Percentiles rank a stretch among this genome's conserved stretches.
phyloP scores from a whole-genome alignment of 176 grass and related monocot genomes.

The Zea mays region DNA sequence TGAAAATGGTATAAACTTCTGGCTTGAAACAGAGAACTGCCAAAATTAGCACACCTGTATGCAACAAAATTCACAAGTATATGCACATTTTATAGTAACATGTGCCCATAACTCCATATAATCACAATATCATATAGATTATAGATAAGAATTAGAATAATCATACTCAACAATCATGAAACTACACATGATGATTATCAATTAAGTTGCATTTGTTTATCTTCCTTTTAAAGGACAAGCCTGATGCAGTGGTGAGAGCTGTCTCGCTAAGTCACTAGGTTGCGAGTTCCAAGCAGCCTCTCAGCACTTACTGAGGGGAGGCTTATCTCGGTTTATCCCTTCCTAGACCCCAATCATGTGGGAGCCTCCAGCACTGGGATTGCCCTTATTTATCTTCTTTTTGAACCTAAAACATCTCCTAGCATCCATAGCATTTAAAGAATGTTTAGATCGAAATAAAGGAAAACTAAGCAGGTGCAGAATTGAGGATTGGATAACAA shows the following conservation, averaged over 20 bases:
- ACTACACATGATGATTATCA: neutral
- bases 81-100: neutral
- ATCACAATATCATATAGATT: neutral
- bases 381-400: neutral
- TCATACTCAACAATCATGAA: neutral
- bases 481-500: neutral
- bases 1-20: neutral
- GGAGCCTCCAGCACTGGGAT: no score
- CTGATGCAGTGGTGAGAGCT: no score
- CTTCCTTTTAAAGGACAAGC: neutral
- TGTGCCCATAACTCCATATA: neutral
- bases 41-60: conserved; percentile 3
- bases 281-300: no score
- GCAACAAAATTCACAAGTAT: neutral
- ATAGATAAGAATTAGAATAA: conserved; percentile 10
- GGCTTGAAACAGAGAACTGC: neutral
- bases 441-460: neutral
- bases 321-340: no score
- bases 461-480: neutral
- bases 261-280: no score
- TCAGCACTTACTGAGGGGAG: no score
- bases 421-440: conserved; percentile 4
- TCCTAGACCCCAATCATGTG: no score
- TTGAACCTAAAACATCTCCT: neutral
- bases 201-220: neutral